Evolutionary conservation across 345 rosid genomes (phyloP).

Genomic region (Chamaenerion angustifolium): DNA sequence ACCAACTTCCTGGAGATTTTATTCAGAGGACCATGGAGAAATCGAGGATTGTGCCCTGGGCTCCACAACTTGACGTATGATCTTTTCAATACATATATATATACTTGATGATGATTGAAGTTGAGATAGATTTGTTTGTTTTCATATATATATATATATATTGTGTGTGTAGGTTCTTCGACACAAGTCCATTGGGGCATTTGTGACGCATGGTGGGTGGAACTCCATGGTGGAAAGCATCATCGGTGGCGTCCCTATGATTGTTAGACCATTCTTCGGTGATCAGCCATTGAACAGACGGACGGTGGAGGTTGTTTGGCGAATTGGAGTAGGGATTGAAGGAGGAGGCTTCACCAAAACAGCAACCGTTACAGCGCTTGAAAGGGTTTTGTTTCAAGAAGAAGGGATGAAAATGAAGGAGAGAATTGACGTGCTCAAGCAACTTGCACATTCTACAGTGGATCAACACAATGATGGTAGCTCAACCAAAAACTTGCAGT

Average conservation of each 20-base stretch:
- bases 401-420: conserved; percentile 29
- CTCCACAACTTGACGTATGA: conserved; percentile 29
- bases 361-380: conserved; percentile 14
- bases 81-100: no score
- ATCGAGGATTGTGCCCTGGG: conserved; percentile 44
- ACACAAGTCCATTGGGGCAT: conserved; percentile 39
- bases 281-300: conserved; percentile 30
- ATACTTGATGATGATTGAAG: no score
- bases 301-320: conserved; percentile 26
- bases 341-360: conserved; percentile 23
- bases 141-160: no score
- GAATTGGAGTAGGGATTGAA: conserved; percentile 29
- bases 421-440: conserved; percentile 9
- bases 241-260: conserved; percentile 33
- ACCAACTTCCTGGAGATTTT: conserved; percentile 22
- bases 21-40: conserved; percentile 13
- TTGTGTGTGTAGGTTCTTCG: conserved; percentile 15
- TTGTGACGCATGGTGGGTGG: conserved; percentile 52
- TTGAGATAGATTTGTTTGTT: no score
- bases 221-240: conserved; percentile 41
- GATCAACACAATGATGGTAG: conserved; percentile 16
- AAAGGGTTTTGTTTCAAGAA: conserved; percentile 11
- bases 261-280: conserved; percentile 36
- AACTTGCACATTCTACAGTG: conserved; percentile 23
- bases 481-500: conserved; percentile 20